Conservation (phyloP, 495 filamentous ascomycete species). For the Bathelium albidoporum region DNA sequence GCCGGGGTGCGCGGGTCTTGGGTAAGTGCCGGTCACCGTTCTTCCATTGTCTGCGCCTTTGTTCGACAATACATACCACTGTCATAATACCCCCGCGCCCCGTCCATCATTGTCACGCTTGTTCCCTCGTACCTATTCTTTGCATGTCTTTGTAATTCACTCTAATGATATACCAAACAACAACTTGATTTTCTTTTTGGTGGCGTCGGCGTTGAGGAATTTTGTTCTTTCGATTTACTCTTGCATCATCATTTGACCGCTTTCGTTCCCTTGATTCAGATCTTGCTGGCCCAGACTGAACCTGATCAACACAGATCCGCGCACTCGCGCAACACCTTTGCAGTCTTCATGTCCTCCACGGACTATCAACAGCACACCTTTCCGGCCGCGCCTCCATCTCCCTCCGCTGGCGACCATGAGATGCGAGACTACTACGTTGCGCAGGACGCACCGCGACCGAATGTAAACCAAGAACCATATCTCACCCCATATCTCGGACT, state of each 20-base stretch:
- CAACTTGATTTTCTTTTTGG: neutral
- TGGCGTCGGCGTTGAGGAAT: constrained; percentile 4
- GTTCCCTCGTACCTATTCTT: neutral
- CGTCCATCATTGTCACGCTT: neutral
- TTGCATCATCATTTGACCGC: neutral
- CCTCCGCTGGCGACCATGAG: constrained; percentile 46
- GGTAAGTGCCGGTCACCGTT: neutral
- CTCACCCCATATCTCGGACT: constrained; percentile 91
- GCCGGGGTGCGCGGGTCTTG: neutral
- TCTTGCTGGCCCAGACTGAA: constrained; percentile 6
- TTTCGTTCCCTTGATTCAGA: neutral
- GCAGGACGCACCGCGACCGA: constrained; percentile 37
- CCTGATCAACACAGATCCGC: constrained; percentile 4
- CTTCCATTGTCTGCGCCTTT: constrained; percentile 4
- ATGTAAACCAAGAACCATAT: constrained; percentile 41
- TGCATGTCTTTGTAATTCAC: neutral
- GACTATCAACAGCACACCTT: constrained; percentile 37
- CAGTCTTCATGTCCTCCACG: constrained; percentile 31
- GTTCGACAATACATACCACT: constrained; percentile 5
- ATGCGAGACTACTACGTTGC: constrained; percentile 42
- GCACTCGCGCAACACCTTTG: constrained; percentile 12
- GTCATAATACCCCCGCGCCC: neutral
- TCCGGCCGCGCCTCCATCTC: constrained; percentile 39
- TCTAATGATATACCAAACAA: neutral
- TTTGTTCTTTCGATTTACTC: constrained; percentile 1